Evolutionary conservation across 2,329 filamentous ascomycete genomes (phyloP).

Genomic region (Ophiostoma perfectum): DNA sequence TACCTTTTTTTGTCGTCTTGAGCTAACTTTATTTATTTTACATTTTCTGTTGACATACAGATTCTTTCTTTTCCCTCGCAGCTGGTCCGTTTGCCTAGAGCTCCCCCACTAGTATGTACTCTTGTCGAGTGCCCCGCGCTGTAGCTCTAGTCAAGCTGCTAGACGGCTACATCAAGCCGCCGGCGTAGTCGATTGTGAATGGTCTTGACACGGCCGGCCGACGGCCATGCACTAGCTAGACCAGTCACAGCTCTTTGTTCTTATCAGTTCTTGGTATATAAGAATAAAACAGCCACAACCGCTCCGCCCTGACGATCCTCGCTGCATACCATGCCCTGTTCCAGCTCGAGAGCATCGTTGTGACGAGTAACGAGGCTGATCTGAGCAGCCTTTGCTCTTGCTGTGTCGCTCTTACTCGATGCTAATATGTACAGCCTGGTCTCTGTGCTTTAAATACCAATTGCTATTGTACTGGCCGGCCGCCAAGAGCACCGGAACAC

Average conservation of each 20-base stretch:
- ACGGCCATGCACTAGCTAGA: constrained; percentile 8
- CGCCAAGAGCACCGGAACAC: not conserved
- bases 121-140: not conserved
- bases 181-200: not conserved
- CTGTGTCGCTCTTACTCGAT: not conserved
- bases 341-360: not conserved
- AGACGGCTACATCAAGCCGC: not conserved
- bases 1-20: not conserved
- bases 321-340: not conserved
- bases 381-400: not conserved
- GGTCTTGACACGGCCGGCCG: not conserved
- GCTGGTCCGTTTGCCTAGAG: constrained; percentile 1
- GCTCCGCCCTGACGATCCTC: not conserved
- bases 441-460: too few relatives aligned
- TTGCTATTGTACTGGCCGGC: not conserved
- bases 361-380: not conserved
- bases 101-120: constrained; percentile 4
- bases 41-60: not conserved
- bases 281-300: not conserved
- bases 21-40: not conserved
- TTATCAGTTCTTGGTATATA: not conserved
- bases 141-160: not conserved
- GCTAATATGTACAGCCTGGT: not conserved
- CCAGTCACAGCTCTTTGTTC: constrained; percentile 5
- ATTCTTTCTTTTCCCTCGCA: not conserved